These are phyloP conservation scores for Funneliformis geosporum DNA, from an alignment of 192 early-diverging fungal genomes.

Conservation along the genomic window DNA sequence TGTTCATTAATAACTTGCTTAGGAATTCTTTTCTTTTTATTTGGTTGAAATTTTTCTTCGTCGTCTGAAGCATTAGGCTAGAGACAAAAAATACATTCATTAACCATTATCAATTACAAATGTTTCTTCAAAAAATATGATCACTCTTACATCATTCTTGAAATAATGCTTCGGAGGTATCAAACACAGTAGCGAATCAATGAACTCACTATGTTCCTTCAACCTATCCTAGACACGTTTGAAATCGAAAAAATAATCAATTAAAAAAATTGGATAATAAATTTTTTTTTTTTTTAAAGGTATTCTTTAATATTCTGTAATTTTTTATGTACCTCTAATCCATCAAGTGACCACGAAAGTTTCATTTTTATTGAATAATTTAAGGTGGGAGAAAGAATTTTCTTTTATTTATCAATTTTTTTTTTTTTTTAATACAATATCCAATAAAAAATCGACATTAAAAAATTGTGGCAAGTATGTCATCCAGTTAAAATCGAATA, in stretches of 20 bases:
- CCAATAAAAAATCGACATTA: too few species aligned
- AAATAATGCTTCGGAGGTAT: constrained; percentile 35
- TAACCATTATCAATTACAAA: not conserved
- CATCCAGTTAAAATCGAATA: too few species aligned
- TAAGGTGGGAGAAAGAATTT: too few species aligned
- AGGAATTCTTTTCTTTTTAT: constrained; percentile 79
- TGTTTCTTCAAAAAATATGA: not conserved
- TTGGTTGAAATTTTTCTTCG: constrained; percentile 64
- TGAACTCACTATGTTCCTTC: constrained; percentile 22
- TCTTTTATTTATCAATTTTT: too few species aligned
- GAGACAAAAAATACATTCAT: not conserved
- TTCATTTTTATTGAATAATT: not conserved
- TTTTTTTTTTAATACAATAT: too few species aligned
- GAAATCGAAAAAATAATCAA: not conserved
- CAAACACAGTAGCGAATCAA: constrained; percentile 10
- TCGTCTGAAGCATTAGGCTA: not conserved
- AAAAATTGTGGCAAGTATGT: too few species aligned
- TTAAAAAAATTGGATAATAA: not conserved
- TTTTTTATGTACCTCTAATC: not conserved
- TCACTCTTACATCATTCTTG: constrained; percentile 24
- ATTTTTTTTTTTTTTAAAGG: not conserved
- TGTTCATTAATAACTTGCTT: constrained; percentile 80
- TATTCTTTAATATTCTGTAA: not conserved
- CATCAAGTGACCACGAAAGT: not conserved
- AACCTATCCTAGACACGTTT: not conserved